Conservation (phyloP, 768 basidiomycete species). For the Termitomyces sp. region DNA sequence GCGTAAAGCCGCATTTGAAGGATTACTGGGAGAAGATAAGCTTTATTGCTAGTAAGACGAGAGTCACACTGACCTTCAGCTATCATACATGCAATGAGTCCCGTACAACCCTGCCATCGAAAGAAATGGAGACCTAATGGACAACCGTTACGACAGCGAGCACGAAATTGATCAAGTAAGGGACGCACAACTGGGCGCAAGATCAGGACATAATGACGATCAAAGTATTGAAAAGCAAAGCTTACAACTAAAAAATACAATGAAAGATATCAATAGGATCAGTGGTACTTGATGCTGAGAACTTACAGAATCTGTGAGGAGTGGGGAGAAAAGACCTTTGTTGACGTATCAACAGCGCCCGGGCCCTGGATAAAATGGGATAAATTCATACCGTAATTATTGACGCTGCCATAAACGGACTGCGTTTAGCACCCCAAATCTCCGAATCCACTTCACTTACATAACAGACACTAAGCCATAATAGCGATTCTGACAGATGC, state of each 20-base stretch:
- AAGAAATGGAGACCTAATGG: constrained; percentile 38
- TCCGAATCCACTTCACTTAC: constrained; percentile 27
- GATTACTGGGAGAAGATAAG: constrained; percentile 32
- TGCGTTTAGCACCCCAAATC: neutral
- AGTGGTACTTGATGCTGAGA: neutral
- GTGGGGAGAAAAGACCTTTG: constrained; percentile 36
- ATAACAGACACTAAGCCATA: constrained; percentile 43
- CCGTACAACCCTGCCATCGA: constrained; percentile 59
- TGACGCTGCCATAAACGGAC: constrained; percentile 30
- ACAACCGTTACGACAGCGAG: neutral
- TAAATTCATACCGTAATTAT: constrained; percentile 40
- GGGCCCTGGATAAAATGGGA: neutral
- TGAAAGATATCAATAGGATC: neutral
- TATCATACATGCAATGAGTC: constrained; percentile 45
- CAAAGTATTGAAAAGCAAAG: neutral
- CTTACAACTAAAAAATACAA: constrained; percentile 14
- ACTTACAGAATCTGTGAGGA: constrained; percentile 32
- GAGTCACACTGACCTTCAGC: constrained; percentile 40
- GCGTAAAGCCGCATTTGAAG: constrained; percentile 62
- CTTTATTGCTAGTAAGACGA: neutral
- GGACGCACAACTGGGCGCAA: constrained; percentile 20
- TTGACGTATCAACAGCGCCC: neutral
- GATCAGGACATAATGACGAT: neutral
- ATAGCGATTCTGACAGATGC: constrained; percentile 45
- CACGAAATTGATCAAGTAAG: neutral